These are phyloP conservation scores for Syzygium malaccense DNA, from an alignment of 441 rosid species.

Conservation along the genomic window DNA sequence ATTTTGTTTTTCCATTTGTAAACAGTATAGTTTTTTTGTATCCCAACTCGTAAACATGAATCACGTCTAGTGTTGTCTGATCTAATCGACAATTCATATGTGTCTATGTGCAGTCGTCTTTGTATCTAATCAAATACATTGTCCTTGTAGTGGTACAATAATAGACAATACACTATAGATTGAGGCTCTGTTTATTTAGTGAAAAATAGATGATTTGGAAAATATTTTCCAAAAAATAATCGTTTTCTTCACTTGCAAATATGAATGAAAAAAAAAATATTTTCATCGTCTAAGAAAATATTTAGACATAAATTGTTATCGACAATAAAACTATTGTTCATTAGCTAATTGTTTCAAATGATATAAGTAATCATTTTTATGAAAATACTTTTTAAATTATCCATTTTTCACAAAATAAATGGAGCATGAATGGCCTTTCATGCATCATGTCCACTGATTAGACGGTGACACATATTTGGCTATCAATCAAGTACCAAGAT, in stretches of 20 bases:
- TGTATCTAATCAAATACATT: background rate
- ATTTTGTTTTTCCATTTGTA: background rate
- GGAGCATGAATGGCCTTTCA: background rate
- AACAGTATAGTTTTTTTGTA: background rate
- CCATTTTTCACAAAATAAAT: background rate
- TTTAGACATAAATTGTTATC: background rate
- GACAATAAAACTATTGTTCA: too few relatives aligned
- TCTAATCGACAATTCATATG: background rate
- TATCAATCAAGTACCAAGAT: background rate
- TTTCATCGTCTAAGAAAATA: accelerated
- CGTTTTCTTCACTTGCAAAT: background rate
- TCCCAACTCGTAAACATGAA: background rate
- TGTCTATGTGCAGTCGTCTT: background rate
- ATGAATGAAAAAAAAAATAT: background rate
- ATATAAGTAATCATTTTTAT: too few relatives aligned
- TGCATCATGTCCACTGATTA: background rate
- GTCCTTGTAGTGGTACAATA: background rate
- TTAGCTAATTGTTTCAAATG: too few relatives aligned
- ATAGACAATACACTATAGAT: background rate
- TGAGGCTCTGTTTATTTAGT: accelerated
- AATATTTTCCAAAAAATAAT: background rate
- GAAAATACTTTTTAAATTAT: too few relatives aligned
- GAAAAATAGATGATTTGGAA: background rate
- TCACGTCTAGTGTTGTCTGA: background rate
- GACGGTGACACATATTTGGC: background rate